Percentiles rank a stretch among this genome's conserved stretches.
phyloP scores from a whole-genome alignment of 108 stramenopile species.

The Fragilaria crotonensis region DNA sequence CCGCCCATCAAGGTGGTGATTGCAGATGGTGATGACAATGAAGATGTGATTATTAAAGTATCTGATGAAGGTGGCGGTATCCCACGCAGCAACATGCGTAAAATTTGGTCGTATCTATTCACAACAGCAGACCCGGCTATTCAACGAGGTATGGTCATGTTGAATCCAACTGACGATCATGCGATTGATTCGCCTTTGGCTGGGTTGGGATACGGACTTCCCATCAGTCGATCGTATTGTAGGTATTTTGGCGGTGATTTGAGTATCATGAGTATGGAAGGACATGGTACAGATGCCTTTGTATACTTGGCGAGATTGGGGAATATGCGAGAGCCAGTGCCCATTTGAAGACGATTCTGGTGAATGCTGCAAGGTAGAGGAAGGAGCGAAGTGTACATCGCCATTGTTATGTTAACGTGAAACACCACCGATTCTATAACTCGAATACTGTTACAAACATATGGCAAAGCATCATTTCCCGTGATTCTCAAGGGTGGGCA shows the following conservation, averaged over 20 bases:
- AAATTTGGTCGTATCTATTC: constrained; percentile 95
- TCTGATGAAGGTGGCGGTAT: constrained; percentile 99
- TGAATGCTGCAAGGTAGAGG: no score
- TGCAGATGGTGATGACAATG: constrained; percentile 95
- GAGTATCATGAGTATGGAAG: constrained; percentile 98
- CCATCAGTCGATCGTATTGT: constrained; percentile 92
- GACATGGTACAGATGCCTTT: constrained; percentile 98
- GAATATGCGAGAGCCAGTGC: constrained; percentile 75
- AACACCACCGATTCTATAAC: no score
- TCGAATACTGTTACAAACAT: no score
- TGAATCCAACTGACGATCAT: constrained; percentile 68
- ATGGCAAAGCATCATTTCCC: no score
- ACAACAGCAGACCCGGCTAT: constrained; percentile 85
- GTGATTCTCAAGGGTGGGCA: no score
- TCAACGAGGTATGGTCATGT: constrained; percentile 70
- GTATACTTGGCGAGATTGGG: constrained; percentile 86
- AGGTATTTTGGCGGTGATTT: constrained; percentile 99
- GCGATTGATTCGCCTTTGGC: constrained; percentile 93
- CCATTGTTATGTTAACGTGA: no score
- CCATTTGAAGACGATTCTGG: constrained; percentile 39
- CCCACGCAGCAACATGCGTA: constrained; percentile 85
- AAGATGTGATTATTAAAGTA: constrained; percentile 99
- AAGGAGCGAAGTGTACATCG: no score
- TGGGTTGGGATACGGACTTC: constrained; percentile 97
- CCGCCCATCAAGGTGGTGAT: constrained; percentile 96